Conservation (phyloP, 768 basidiomycete genomes). For the Amylocystis lapponica region DNA sequence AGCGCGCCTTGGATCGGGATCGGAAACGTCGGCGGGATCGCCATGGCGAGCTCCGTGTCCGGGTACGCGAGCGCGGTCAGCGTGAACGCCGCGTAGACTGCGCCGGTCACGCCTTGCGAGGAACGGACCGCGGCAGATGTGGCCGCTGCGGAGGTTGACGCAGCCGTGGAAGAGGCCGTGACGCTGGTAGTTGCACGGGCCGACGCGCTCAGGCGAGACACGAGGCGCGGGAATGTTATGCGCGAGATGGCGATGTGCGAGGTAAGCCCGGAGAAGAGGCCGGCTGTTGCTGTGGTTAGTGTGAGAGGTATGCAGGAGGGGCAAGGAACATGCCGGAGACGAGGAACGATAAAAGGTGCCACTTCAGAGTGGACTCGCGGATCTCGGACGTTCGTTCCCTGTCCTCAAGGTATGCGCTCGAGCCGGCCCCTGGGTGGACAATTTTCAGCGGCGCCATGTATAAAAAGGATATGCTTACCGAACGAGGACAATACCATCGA, state of each 20-base stretch:
- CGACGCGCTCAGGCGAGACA: slow-evolving; percentile 43
- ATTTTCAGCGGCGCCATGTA: not conserved
- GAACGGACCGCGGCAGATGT: too few species aligned
- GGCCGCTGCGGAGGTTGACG: not conserved
- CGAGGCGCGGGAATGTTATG: slow-evolving; percentile 65
- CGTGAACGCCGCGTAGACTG: slow-evolving; percentile 71
- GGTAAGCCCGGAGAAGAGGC: slow-evolving; percentile 70
- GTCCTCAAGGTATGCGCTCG: too few species aligned
- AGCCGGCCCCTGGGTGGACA: too few species aligned
- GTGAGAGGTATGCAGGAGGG: not conserved
- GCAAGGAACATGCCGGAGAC: slow-evolving; percentile 47
- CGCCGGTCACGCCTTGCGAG: slow-evolving; percentile 64
- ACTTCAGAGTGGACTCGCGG: slow-evolving; percentile 61
- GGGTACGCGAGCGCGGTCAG: slow-evolving; percentile 80
- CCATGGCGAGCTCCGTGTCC: slow-evolving; percentile 65
- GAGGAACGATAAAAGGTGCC: slow-evolving; percentile 82
- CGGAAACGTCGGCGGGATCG: slow-evolving; percentile 71
- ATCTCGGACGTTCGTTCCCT: too few species aligned
- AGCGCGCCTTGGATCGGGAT: slow-evolving; percentile 78
- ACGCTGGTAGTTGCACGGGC: slow-evolving; percentile 21
- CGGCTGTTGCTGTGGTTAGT: slow-evolving; percentile 40
- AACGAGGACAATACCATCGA: too few species aligned
- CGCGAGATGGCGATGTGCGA: slow-evolving; percentile 70
- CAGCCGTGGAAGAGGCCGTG: not conserved
- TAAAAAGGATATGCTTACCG: not conserved